These are phyloP conservation scores for Coemansia erecta DNA, from an alignment of 192 early-diverging fungal species.

Conservation along the genomic window DNA sequence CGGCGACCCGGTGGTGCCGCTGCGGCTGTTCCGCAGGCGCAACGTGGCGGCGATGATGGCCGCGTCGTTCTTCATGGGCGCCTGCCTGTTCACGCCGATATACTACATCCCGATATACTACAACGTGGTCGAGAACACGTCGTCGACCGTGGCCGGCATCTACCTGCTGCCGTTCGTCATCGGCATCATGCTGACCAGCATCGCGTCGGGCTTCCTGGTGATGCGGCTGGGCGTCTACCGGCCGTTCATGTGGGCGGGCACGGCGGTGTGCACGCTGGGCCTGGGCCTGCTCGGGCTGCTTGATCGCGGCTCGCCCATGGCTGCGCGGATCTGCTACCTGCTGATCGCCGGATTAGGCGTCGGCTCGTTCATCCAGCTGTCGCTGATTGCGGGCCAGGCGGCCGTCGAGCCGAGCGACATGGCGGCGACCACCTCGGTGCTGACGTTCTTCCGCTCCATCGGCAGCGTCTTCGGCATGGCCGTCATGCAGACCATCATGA, in stretches of 20 bases:
- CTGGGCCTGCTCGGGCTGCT: constrained; percentile 62
- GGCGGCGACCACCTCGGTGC: constrained; percentile 65
- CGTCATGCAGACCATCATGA: constrained; percentile 59
- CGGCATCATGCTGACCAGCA: constrained; percentile 59
- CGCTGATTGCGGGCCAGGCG: constrained; percentile 70
- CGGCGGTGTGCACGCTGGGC: constrained; percentile 62
- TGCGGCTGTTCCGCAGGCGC: constrained; percentile 57
- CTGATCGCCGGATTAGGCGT: constrained; percentile 73
- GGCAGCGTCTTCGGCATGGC: constrained; percentile 66
- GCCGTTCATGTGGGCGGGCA: constrained; percentile 73
- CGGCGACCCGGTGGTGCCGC: constrained; percentile 66
- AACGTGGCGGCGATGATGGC: constrained; percentile 58
- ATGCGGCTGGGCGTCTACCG: constrained; percentile 61
- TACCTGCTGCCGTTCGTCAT: constrained; percentile 60
- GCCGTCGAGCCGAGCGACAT: constrained; percentile 60
- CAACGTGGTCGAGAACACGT: constrained; percentile 58
- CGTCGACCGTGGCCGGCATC: constrained; percentile 60
- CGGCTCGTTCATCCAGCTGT: constrained; percentile 73
- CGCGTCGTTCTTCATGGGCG: constrained; percentile 59
- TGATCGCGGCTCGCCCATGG: constrained; percentile 45
- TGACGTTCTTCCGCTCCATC: constrained; percentile 66
- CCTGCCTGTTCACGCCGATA: constrained; percentile 60
- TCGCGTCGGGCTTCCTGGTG: constrained; percentile 66
- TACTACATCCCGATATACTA: constrained; percentile 69
- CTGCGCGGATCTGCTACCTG: constrained; percentile 61